Evolutionary conservation across 495 filamentous ascomycete species (phyloP).

Genomic region (Penicillium lividum): DNA sequence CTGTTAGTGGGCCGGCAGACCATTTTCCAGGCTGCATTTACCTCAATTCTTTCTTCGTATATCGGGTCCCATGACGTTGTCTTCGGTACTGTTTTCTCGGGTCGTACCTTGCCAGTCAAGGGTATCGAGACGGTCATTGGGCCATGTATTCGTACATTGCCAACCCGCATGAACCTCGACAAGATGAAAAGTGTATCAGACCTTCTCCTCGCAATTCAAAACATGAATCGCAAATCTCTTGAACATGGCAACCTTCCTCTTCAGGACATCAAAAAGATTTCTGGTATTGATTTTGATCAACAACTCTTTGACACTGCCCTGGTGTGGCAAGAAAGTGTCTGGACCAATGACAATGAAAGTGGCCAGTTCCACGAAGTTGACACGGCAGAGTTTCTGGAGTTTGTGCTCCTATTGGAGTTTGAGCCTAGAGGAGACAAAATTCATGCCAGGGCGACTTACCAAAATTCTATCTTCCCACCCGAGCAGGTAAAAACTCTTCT

Average conservation of each 20-base stretch:
- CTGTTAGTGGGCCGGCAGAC: constrained; percentile 48
- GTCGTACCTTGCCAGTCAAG: constrained; percentile 64
- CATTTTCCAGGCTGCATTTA: constrained; percentile 68
- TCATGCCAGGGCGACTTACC: constrained; percentile 51
- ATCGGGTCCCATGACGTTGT: constrained; percentile 62
- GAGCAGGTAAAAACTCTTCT: constrained; percentile 55
- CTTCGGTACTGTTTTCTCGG: constrained; percentile 74
- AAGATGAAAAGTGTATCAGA: constrained; percentile 52
- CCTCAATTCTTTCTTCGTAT: constrained; percentile 61
- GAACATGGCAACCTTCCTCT: constrained; percentile 60
- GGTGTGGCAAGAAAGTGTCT: constrained; percentile 73
- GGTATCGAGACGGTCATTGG: constrained; percentile 71
- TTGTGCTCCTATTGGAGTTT: constrained; percentile 69
- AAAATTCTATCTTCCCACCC: constrained; percentile 46
- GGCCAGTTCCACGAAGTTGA: constrained; percentile 48
- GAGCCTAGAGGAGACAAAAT: constrained; percentile 53
- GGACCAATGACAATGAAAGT: constrained; percentile 31
- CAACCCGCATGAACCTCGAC: constrained; percentile 57
- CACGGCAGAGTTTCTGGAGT: constrained; percentile 68
- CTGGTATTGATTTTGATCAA: constrained; percentile 46
- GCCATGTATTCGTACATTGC: constrained; percentile 69
- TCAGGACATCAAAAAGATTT: constrained; percentile 62
- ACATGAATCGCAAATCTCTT: constrained; percentile 59
- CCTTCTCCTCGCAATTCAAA: constrained; percentile 60
- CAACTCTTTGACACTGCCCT: constrained; percentile 69